Base-by-base conservation (phyloP, 371 early-diverging fungal species). In the Lichtheimia ornata region DNA sequence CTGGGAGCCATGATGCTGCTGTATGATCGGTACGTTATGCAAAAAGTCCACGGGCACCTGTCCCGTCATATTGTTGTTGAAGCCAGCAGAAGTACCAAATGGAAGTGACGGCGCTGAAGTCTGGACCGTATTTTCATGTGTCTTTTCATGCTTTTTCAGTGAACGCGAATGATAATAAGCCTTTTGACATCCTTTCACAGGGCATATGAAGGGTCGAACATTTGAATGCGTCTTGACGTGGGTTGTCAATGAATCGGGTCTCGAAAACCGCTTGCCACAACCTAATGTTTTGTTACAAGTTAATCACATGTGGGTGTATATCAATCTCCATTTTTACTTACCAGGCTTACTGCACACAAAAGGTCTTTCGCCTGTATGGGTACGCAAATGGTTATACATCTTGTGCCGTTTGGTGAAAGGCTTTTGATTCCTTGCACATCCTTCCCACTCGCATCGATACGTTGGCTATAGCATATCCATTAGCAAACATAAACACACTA, bases 321-420 rank as follows among this genome's bases (percentile, higher is more conserved):
- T 27, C 27, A 40, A 41, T 2, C 1, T 28, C 4, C 41, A 45
- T 20, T 6, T 25, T 4, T 25, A 30, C 20, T 18, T 53, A 27
- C 61, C 87, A 61, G 57, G 56, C 20, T 66, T 71, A 0, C 58
- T 49, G 28, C 77, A 80, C 11, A 71, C 61, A 72, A 88, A 92
- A 5, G 92, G 92, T 22, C 87, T 77, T 70, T 91, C 91, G 9
- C 93, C 93, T n/a, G 93, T 92, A 70, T 96, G 96, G 17, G 92
- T 92, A 15, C 96, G 88, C 61, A 91, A 66, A 71, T 96, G 96
- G 63, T 94, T 93, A 59, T 85, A 87, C 84, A 94, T 91, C 70
- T 93, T 93, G 76, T 95, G 96, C 11, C 96, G 79, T 67, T 95
- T 94, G 40, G 91, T 83, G 71, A 95, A 95, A 11, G 94, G 92